Evolutionary conservation across 1,139 yeast genomes (phyloP), one percentile per base, ranked within the genome.

Genomic region (Debaryomyces fabryi): DNA sequence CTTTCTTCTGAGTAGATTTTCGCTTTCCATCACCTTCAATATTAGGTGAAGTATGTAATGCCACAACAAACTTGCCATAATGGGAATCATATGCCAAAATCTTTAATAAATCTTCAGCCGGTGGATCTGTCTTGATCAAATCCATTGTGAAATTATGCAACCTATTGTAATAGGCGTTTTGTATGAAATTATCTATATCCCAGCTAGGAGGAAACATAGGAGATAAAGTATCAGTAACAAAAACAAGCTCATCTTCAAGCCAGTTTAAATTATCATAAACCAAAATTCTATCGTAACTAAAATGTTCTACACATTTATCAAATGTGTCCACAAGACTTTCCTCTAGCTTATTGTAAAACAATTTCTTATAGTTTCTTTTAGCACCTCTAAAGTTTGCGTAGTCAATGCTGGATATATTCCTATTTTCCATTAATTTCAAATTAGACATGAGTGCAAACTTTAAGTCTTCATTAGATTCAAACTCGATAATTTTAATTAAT

Each of bases 381-480:
- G 65, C 52, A 3, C 79, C 69, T 54, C 89, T 69, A 46, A 57
- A 69, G 16, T 55, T 58, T 8, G 69, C 56, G 53, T 75, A 75
- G 52, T 66, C 60, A 10, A 64, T 52, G 1, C 62, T 56, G 27
- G 57, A 58, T 13, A 58, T 39, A 42, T 60, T 60, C 7, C 50
- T 54, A 2, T 50, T 38, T 20, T 52, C 57, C 46, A 52, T 59
- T 54, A 69, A 64, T 47, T 62, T 63, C 41, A 85, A 71, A 44
- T 74, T 76, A 39, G 74, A 66, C 50, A 81, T 69, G n/a, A 86
- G 71, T 8, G 71, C 63, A 29, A 84, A 74, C 56, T 85, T 84
- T 51, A 84, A 65, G 59, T 93, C 99, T 58, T 88, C 91, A 36
- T 79, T 74, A 54, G 87, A 88, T 64, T 95, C 99, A 54, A 73